Evolutionary conservation across 306 rosid genomes (phyloP).

Genomic region (Boehmeria nivea): DNA sequence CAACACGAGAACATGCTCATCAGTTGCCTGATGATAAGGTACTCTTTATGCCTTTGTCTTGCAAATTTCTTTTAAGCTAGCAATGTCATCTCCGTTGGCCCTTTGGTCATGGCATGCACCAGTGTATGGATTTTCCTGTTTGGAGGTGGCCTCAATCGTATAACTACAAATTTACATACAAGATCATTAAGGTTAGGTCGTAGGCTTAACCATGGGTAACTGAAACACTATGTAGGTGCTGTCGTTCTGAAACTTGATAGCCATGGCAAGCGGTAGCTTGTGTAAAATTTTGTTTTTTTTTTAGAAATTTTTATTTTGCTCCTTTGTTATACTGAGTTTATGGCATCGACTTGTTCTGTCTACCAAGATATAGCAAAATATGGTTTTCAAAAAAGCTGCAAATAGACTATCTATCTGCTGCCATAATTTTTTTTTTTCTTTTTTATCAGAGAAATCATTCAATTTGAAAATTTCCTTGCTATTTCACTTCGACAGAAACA

Average conservation of each 20-base stretch:
- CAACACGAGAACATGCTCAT: constrained; percentile 95
- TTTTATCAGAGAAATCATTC: not conserved
- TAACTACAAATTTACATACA: no score
- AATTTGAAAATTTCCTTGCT: not conserved
- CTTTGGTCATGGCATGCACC: not conserved
- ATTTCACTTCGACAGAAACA: constrained; percentile 60
- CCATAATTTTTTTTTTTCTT: not conserved
- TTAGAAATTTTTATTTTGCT: constrained; percentile 1
- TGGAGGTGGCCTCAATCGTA: not conserved
- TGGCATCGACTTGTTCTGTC: not conserved
- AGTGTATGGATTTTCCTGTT: not conserved
- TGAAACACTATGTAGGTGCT: not conserved
- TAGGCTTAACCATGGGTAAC: no score
- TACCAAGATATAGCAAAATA: not conserved
- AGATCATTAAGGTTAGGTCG: no score
- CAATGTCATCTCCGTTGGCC: constrained; percentile 6
- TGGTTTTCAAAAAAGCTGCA: not conserved
- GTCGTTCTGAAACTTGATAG: not conserved
- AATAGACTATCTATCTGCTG: not conserved
- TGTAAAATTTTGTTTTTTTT: no score
- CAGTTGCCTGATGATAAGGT: constrained; percentile 81
- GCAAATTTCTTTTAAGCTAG: constrained; percentile 14
- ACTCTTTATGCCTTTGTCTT: constrained; percentile 19
- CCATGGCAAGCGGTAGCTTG: not conserved
- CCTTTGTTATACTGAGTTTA: not conserved